Conservation (phyloP, 345 rosid species). For the Camelina sativa region DNA sequence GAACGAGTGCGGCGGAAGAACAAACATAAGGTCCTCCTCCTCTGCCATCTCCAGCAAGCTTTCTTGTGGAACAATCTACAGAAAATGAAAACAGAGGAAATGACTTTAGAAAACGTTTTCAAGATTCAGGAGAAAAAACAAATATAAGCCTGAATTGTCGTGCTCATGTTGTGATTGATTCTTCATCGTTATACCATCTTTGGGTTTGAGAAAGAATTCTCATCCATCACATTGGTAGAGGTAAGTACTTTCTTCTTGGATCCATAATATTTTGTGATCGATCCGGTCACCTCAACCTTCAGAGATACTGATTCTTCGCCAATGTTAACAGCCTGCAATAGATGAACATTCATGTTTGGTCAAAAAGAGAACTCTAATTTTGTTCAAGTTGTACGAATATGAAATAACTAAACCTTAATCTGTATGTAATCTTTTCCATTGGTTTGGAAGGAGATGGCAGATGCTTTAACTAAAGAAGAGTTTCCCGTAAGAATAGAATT, state of each 20-base stretch:
- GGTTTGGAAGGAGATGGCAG: slow-evolving; percentile 67
- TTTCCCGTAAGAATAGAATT: slow-evolving; percentile 50
- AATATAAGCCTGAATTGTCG: background rate
- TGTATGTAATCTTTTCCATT: slow-evolving; percentile 53
- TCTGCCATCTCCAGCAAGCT: slow-evolving; percentile 42
- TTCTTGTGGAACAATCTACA: slow-evolving; percentile 64
- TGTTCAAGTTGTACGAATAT: background rate
- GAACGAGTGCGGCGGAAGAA: slow-evolving; percentile 66
- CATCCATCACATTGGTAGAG: slow-evolving; percentile 70
- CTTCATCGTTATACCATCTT: slow-evolving; percentile 55
- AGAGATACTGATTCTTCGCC: slow-evolving; percentile 56
- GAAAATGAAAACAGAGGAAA: background rate
- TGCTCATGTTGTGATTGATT: background rate
- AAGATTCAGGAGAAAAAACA: background rate
- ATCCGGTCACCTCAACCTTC: slow-evolving; percentile 55
- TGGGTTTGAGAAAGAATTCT: slow-evolving; percentile 73
- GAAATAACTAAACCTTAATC: slow-evolving; percentile 60
- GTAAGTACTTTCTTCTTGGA: slow-evolving; percentile 61
- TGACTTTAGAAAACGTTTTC: background rate
- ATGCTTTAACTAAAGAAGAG: slow-evolving; percentile 61
- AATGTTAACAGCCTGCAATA: slow-evolving; percentile 72
- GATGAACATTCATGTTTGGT: background rate
- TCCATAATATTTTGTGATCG: slow-evolving; percentile 51
- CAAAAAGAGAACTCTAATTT: slow-evolving; percentile 8
- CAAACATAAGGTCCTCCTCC: slow-evolving; percentile 56